Conservation (phyloP, 2,329 filamentous ascomycete genomes). For the Aureobasidium vineae region DNA sequence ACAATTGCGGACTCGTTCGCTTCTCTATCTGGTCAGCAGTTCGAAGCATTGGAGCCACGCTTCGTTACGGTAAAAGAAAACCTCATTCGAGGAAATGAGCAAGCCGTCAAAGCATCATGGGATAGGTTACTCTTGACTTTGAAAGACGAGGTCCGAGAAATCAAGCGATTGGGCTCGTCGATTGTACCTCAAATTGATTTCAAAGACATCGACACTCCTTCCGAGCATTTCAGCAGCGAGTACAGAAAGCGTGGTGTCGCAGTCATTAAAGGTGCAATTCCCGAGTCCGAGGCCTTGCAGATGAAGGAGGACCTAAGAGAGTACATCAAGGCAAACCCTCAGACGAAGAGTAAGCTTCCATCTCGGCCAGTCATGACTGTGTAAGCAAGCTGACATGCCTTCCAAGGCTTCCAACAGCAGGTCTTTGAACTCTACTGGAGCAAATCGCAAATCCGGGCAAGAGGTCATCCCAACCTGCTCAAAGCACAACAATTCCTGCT, state of each 20-base stretch:
- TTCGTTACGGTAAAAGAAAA: conserved; percentile 48
- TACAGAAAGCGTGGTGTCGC: conserved; percentile 58
- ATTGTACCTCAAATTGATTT: conserved; percentile 51
- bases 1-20: conserved; percentile 54
- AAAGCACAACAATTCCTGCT: conserved; percentile 50
- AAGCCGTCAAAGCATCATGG: conserved; percentile 48
- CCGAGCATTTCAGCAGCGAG: conserved; percentile 56
- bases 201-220: conserved; percentile 48
- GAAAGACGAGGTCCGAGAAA: conserved; percentile 47
- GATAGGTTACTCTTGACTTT: conserved; percentile 46
- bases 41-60: conserved; percentile 46
- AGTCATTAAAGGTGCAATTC: conserved; percentile 48
- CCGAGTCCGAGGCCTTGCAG: conserved; percentile 45
- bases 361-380: not conserved
- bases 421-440: conserved; percentile 55
- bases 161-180: conserved; percentile 44
- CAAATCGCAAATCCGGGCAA: conserved; percentile 48
- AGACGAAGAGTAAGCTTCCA: conserved; percentile 39
- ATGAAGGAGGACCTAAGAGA: conserved; percentile 47
- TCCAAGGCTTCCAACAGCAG: conserved; percentile 34
- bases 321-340: conserved; percentile 50
- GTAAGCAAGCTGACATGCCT: conserved; percentile 12
- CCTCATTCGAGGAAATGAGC: conserved; percentile 50
- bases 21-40: conserved; percentile 49
- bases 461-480: conserved; percentile 49